A percentile compares a stretch with the other conserved stretches of the same genome.
phyloP scores from a whole-genome alignment of 257 asterid genomes.

The Euphrasia confusa region DNA sequence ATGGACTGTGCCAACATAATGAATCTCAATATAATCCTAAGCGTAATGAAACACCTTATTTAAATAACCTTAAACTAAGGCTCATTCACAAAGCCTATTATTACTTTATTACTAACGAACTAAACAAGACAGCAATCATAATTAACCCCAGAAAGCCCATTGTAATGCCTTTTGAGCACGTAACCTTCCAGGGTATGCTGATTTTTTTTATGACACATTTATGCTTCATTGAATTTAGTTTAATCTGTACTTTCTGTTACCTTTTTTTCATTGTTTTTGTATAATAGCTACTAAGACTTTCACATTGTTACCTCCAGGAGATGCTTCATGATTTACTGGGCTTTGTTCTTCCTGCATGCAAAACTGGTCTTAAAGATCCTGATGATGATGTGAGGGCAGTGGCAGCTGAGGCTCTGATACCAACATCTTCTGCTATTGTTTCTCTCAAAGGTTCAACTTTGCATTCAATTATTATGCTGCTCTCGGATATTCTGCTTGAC shows the following conservation, averaged over 20 bases:
- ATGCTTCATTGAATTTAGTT: no score
- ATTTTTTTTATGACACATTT: not conserved
- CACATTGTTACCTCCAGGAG: slow-evolving; percentile 56
- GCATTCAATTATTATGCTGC: slow-evolving; percentile 86
- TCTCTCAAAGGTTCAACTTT: slow-evolving; percentile 63
- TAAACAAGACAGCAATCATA: no score
- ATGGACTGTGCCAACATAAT: no score
- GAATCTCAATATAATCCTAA: no score
- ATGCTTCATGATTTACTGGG: slow-evolving; percentile 79
- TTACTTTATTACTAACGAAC: no score
- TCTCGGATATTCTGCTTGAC: slow-evolving; percentile 98
- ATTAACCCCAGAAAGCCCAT: no score
- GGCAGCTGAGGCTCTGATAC: slow-evolving; percentile 95
- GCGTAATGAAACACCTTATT: no score
- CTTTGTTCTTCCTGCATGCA: slow-evolving; percentile 85
- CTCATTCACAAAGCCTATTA: no score
- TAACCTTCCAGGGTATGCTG: no score
- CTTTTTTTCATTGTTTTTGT: slow-evolving; percentile 20
- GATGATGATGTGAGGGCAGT: slow-evolving; percentile 99
- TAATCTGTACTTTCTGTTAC: no score
- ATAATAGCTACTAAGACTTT: slow-evolving; percentile 22
- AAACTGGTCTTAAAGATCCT: slow-evolving; percentile 96
- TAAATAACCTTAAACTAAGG: no score
- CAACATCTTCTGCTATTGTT: slow-evolving; percentile 82
- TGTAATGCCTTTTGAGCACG: no score